A percentile compares a stretch with the other conserved stretches of the same genome.
Evolutionary conservation across 495 filamentous ascomycete species (phyloP).

Genomic region (Penicillium malachiteum): DNA sequence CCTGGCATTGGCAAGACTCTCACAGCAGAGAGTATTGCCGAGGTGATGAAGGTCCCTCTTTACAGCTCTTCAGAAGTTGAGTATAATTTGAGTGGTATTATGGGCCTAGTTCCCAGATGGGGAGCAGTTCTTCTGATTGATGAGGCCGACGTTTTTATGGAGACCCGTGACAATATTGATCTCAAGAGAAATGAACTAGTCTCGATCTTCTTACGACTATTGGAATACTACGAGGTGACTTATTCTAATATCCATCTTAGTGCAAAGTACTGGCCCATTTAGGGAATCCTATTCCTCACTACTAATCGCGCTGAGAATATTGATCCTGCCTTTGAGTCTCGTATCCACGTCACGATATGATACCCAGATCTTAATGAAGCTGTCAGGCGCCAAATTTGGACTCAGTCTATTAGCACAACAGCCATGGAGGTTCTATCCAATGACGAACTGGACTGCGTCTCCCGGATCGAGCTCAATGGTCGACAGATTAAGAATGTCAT

Average conservation of each 20-base stretch:
- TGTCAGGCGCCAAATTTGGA: conserved; percentile 30
- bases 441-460: conserved; percentile 30
- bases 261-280: conserved; percentile 14
- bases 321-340: conserved; percentile 51
- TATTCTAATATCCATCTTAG: conserved; percentile 24
- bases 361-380: conserved; percentile 41
- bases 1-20: conserved; percentile 47
- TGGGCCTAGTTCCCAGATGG: conserved; percentile 51
- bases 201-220: conserved; percentile 50
- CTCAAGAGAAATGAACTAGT: conserved; percentile 46
- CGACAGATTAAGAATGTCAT: conserved; percentile 53
- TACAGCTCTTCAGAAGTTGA: conserved; percentile 49
- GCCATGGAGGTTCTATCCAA: conserved; percentile 25
- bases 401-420: conserved; percentile 24
- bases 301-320: conserved; percentile 53
- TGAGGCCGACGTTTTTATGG: conserved; percentile 49
- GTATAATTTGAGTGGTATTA: conserved; percentile 44
- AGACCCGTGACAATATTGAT: conserved; percentile 32
- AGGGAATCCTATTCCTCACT: conserved; percentile 63
- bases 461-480: conserved; percentile 25
- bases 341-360: conserved; percentile 49
- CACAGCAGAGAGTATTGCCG: conserved; percentile 39
- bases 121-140: conserved; percentile 45
- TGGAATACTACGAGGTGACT: conserved; percentile 49
- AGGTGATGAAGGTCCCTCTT: conserved; percentile 30